A percentile compares a stretch with the other conserved stretches of the same genome.
phyloP scores from a whole-genome alignment of 1,139 yeast species.

The Geotrichum restrictum region DNA sequence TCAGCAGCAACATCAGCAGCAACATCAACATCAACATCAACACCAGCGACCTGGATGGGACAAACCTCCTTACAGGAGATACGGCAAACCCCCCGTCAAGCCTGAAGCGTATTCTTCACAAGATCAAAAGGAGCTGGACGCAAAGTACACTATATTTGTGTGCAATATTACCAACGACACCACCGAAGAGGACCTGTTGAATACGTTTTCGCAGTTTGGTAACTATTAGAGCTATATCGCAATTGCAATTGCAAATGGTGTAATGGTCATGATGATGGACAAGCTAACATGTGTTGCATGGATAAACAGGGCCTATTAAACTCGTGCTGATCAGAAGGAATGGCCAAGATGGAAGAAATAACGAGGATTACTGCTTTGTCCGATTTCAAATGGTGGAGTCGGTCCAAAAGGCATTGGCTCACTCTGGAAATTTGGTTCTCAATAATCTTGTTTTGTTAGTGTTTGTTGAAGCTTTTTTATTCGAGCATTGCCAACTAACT shows the following conservation, averaged over 20 bases:
- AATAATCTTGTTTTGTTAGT: constrained; percentile 10
- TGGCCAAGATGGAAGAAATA: background rate
- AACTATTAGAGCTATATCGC: too few species aligned
- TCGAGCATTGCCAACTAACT: too few species aligned
- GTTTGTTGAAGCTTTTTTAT: too few species aligned
- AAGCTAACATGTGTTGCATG: background rate
- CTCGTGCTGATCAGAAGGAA: constrained; percentile 8
- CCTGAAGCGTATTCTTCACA: background rate
- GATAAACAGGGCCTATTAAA: constrained; percentile 11
- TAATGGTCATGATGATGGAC: too few species aligned
- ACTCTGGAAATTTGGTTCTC: constrained; percentile 5
- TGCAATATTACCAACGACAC: constrained; percentile 12
- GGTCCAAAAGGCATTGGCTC: constrained; percentile 10
- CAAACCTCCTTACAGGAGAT: too few species aligned
- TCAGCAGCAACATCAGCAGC: background rate
- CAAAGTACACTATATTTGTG: constrained; percentile 15
- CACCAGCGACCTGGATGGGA: background rate
- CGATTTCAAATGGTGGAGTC: constrained; percentile 6
- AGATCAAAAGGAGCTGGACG: constrained; percentile 4
- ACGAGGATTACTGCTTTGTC: constrained; percentile 14
- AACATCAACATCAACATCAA: background rate
- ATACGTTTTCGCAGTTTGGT: constrained; percentile 18
- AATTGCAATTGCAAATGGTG: too few species aligned
- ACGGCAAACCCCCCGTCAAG: background rate
- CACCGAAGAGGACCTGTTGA: constrained; percentile 8